These are phyloP conservation scores for Backusella psychrophila DNA, from an alignment of 192 early-diverging fungal genomes.

Conservation along the genomic window DNA sequence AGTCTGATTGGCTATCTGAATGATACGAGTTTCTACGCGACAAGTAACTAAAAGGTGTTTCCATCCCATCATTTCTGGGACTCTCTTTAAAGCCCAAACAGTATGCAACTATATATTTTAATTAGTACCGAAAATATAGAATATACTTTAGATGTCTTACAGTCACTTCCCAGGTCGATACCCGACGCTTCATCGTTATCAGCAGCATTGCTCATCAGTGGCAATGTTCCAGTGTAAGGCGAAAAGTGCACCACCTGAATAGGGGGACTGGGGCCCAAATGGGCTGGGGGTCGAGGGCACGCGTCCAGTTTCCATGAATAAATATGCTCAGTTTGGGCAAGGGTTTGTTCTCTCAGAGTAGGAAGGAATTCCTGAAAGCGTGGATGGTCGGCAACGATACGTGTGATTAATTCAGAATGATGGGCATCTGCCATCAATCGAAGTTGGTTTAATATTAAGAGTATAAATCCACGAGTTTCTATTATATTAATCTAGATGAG, in stretches of 20 bases:
- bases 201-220: conserved; percentile 15
- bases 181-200: conserved; percentile 15
- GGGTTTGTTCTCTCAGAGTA: conserved; percentile 21
- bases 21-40: conserved; percentile 18
- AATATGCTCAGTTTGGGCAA: conserved; percentile 16
- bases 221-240: conserved; percentile 24
- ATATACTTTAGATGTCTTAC: conserved; percentile 14
- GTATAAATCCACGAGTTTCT: conserved; percentile 30
- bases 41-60: conserved; percentile 14
- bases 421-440: conserved; percentile 22
- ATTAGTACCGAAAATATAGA: background rate
- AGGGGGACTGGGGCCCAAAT: conserved; percentile 33
- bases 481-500: background rate
- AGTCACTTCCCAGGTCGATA: conserved; percentile 35
- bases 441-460: conserved; percentile 31
- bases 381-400: conserved; percentile 17
- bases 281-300: conserved; percentile 25
- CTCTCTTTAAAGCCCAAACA: conserved; percentile 33
- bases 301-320: conserved; percentile 25
- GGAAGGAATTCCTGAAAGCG: conserved; percentile 24
- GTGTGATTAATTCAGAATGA: conserved; percentile 4
- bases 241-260: conserved; percentile 18
- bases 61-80: conserved; percentile 11
- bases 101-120: conserved; percentile 22
- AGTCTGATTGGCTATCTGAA: conserved; percentile 4